Base-by-base conservation (phyloP, 768 basidiomycete species). In the Rhizopogon vesiculosus region DNA sequence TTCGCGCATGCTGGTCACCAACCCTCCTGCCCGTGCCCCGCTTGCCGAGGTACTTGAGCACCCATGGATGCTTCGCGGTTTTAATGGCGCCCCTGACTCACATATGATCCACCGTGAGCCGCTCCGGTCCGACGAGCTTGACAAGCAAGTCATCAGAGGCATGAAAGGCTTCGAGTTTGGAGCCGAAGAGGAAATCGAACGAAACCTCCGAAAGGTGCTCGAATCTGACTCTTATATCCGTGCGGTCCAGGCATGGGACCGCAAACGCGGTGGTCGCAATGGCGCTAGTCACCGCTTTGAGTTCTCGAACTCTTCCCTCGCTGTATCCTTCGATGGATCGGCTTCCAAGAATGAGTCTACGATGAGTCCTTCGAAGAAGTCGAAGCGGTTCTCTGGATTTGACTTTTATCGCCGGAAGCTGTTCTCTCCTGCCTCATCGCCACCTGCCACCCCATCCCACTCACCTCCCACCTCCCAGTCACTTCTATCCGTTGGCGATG, bases 131-230 rank as follows among this genome's bases (percentile, higher is more conserved):
- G 91, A 93, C 53, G 95, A 98, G 51, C 78, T 99, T 50, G 94
- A 98, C 69, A 81, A 79, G 31, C 81, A 86, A 39, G 91, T 98
- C 56, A 81, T 99, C 41, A 81, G 80, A 35, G 87, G 87, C 49
- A 98, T 98, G 97, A 85, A 86, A 42, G 96, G 96, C 5, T 98
- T 99, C 73, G 96, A 98, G 65, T 98, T 99, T 61, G 97, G 97
- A 15, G 76, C 87, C 0, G 87, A 89, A 49, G 88, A 89, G 5
- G 90, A 96, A 12, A 91, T 98, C 54, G 87, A 92, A 69, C 76
- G 77, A 42, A 85, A 78, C 65, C 80, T 98, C 3, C 65, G 80
- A 9, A 77, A 82, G 1, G 80, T 97, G 19, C 82, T 98, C 22
- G 82, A 85, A 59, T 86, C 87, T 0, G 93, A 97, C 29, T 66